Evolutionary conservation across 1,139 yeast genomes (phyloP).

Genomic region (Kurtzmaniella quercitrusa): DNA sequence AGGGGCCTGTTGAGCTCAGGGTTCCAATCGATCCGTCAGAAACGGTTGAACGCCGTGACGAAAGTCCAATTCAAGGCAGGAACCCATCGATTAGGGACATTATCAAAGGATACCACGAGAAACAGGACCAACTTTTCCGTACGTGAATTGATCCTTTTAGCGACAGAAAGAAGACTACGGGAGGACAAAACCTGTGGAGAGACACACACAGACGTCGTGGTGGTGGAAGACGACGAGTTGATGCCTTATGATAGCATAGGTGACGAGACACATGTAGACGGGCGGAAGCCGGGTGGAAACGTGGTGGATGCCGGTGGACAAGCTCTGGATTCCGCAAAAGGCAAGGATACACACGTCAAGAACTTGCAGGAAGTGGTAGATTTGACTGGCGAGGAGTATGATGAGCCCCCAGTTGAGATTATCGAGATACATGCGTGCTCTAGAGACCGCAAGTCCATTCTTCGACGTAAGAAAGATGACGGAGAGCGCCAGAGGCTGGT

Average conservation of each 20-base stretch:
- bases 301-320: too few relatives aligned
- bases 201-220: constrained; percentile 14
- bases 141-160: constrained; percentile 53
- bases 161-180: constrained; percentile 60
- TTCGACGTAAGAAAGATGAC: constrained; percentile 6
- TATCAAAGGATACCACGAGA: constrained; percentile 6
- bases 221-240: constrained; percentile 31
- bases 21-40: constrained; percentile 28
- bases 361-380: constrained; percentile 21
- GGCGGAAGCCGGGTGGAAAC: not conserved
- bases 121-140: constrained; percentile 17
- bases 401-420: constrained; percentile 12
- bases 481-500: constrained; percentile 5
- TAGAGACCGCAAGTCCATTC: constrained; percentile 12
- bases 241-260: constrained; percentile 19
- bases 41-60: constrained; percentile 33
- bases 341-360: constrained; percentile 5
- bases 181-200: constrained; percentile 56
- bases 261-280: constrained; percentile 6
- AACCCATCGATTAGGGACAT: constrained; percentile 29
- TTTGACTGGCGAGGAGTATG: constrained; percentile 19
- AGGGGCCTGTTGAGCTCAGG: constrained; percentile 12
- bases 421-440: constrained; percentile 25
- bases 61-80: constrained; percentile 39
- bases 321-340: too few relatives aligned